Percentiles rank a stretch among this genome's conserved stretches.
Evolutionary conservation across 345 rosid species (phyloP).

Genomic region (Lumnitzera littorea): DNA sequence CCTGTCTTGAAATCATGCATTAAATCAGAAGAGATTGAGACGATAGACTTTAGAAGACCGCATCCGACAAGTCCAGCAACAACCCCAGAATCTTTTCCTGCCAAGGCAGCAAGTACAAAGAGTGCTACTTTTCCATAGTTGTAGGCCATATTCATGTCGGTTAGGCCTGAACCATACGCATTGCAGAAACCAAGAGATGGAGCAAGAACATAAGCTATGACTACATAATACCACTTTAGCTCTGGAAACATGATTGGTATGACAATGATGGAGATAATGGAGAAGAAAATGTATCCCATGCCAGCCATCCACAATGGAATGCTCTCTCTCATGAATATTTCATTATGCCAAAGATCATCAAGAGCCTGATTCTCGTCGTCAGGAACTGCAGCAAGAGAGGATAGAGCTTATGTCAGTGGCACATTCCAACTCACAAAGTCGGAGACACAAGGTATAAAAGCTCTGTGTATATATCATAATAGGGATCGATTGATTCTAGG

Average conservation of each 20-base stretch:
- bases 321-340: slow-evolving; percentile 56
- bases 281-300: slow-evolving; percentile 51
- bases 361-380: slow-evolving; percentile 13
- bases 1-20: slow-evolving; percentile 94
- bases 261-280: slow-evolving; percentile 50
- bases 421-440: too few species aligned
- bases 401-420: background rate
- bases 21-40: slow-evolving; percentile 73
- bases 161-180: slow-evolving; percentile 87
- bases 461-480: too few species aligned
- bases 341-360: slow-evolving; percentile 37
- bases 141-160: slow-evolving; percentile 94
- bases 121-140: slow-evolving; percentile 90
- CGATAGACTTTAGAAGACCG: slow-evolving; percentile 76
- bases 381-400: slow-evolving; percentile 15
- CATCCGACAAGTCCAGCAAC: slow-evolving; percentile 88
- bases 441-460: too few species aligned
- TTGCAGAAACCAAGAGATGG: slow-evolving; percentile 90
- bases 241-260: slow-evolving; percentile 80
- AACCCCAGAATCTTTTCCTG: slow-evolving; percentile 53
- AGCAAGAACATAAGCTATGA: slow-evolving; percentile 74
- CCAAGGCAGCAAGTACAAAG: slow-evolving; percentile 63
- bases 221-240: slow-evolving; percentile 74
- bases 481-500: too few species aligned
- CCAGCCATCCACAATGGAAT: slow-evolving; percentile 74